Conservation (phyloP, 495 filamentous ascomycete genomes). For the Aspergillus baeticus region DNA sequence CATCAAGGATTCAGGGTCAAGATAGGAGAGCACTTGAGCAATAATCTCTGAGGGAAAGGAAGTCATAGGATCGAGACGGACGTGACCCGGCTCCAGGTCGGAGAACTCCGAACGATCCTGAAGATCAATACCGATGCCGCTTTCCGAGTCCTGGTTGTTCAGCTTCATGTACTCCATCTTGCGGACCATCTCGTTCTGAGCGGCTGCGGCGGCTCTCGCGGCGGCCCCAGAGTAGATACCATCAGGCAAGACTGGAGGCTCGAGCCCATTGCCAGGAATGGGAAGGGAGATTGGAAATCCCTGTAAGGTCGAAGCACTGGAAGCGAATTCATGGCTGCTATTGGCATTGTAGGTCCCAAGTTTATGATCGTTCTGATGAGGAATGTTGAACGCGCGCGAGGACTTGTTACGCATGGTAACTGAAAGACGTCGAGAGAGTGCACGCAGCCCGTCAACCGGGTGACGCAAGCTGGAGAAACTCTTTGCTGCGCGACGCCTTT, state of each 20-base stretch:
- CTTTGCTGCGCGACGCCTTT: conserved; percentile 39
- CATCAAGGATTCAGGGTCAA: conserved; percentile 67
- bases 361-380: conserved; percentile 16
- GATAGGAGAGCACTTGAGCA: conserved; percentile 66
- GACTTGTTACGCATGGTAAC: conserved; percentile 44
- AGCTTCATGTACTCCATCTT: conserved; percentile 34
- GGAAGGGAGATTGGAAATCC: conserved; percentile 37
- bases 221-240: conserved; percentile 55
- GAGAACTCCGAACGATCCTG: conserved; percentile 48
- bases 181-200: conserved; percentile 44
- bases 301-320: conserved; percentile 40
- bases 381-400: conserved; percentile 31
- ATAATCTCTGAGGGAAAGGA: conserved; percentile 70
- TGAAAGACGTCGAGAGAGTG: conserved; percentile 45
- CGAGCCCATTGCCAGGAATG: conserved; percentile 39
- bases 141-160: conserved; percentile 61
- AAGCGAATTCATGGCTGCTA: conserved; percentile 22
- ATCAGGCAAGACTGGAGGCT: conserved; percentile 40
- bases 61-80: conserved; percentile 61
- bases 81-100: conserved; percentile 39
- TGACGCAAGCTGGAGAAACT: conserved; percentile 49
- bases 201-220: conserved; percentile 9
- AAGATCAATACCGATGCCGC: conserved; percentile 77
- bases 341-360: neutral
- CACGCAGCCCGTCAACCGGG: conserved; percentile 44